These are phyloP conservation scores for Blepharisma undulans DNA, from an alignment of 169 alveolate species.

Conservation along the genomic window DNA sequence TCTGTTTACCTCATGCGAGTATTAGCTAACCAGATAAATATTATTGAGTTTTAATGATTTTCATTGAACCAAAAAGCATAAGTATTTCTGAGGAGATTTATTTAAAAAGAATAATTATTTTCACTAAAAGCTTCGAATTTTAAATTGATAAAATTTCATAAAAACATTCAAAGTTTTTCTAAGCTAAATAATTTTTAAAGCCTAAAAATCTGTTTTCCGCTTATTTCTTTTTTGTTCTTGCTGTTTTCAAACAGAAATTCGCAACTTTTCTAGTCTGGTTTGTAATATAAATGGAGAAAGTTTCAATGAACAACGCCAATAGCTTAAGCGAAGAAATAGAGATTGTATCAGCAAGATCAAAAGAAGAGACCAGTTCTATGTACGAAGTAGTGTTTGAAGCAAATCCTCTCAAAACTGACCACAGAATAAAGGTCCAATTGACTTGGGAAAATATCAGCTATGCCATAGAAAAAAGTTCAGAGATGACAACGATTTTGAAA, in stretches of 20 bases:
- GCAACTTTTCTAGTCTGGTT: neutral
- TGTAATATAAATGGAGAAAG: neutral
- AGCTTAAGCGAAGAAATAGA: neutral
- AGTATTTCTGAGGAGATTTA: too few relatives aligned
- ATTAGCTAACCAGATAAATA: neutral
- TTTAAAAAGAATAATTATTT: too few relatives aligned
- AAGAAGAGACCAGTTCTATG: neutral
- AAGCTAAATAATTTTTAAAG: too few relatives aligned
- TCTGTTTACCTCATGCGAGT: neutral
- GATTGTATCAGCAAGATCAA: neutral
- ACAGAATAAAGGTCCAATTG: neutral
- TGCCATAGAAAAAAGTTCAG: neutral
- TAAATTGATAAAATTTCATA: too few relatives aligned
- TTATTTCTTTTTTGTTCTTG: neutral
- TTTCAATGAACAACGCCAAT: neutral
- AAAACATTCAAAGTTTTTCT: too few relatives aligned
- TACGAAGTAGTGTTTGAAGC: neutral
- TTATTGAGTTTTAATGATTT: neutral
- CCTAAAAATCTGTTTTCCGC: neutral
- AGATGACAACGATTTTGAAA: constrained; percentile 8
- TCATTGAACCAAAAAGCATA: too few relatives aligned
- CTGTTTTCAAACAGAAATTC: neutral
- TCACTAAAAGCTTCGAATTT: too few relatives aligned
- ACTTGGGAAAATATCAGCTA: neutral
- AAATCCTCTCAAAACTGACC: neutral